Conservation (phyloP, 1,284 basidiomycete species). For the Meira nashicola region DNA sequence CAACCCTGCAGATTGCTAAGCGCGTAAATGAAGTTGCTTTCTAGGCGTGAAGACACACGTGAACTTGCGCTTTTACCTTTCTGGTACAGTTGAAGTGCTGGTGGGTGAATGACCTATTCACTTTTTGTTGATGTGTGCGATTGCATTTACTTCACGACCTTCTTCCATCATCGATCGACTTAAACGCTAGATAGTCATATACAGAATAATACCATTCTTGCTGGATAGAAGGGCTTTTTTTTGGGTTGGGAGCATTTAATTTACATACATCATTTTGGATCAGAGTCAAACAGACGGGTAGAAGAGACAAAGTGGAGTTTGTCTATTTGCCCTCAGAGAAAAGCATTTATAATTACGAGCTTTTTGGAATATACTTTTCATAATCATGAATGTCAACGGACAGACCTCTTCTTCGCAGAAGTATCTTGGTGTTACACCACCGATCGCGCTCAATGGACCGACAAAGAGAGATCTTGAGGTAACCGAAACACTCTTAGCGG, state of each 20-base stretch:
- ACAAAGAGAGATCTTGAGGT: slow-evolving; percentile 55
- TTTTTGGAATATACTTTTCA: not conserved
- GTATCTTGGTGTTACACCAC: slow-evolving; percentile 65
- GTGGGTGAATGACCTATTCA: too few species aligned
- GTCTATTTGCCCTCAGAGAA: not conserved
- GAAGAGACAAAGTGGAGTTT: not conserved
- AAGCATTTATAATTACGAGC: not conserved
- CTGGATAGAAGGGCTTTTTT: not conserved
- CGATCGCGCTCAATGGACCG: slow-evolving; percentile 64
- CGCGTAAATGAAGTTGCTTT: too few species aligned
- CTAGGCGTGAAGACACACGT: too few species aligned
- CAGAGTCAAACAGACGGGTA: not conserved
- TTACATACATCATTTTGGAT: too few species aligned
- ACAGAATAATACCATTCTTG: not conserved
- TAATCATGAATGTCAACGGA: not conserved
- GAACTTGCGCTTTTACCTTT: too few species aligned
- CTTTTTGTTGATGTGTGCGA: too few species aligned
- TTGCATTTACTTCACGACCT: not conserved
- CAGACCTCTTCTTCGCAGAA: not conserved
- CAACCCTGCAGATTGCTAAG: too few species aligned
- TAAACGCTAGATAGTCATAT: not conserved
- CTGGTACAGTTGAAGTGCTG: too few species aligned
- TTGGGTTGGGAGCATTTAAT: too few species aligned
- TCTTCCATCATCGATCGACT: not conserved
- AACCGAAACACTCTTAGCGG: slow-evolving; percentile 80